Base-by-base conservation (phyloP, 2,329 filamentous ascomycete species). In the Davidsoniella eucalypti region DNA sequence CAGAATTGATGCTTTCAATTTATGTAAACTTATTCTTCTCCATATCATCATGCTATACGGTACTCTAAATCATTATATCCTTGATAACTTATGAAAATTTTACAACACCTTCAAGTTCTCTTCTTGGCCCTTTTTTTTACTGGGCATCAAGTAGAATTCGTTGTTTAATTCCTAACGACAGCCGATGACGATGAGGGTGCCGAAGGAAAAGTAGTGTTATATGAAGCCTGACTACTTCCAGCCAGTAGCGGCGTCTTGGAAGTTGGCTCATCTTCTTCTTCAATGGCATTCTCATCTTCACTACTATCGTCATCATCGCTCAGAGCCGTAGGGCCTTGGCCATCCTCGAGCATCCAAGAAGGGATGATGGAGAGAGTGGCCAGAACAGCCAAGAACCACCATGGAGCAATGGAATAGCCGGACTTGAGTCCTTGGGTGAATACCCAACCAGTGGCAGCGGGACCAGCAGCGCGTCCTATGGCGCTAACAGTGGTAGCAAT, bases 401-500 rank as follows among this genome's bases (percentile, higher is more conserved):
- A 95, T 0, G 88, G 82, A 0, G 84, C 68, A 47, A 93, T 76
- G 26, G 92, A 71, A 60, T 86, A 90, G 0, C 85, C 85, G 26
- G 72, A 67, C 58, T 83, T 76, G 1, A 87, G 78, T 1, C 90
- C 90, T 66, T 76, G 78, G 0, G 78, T 82, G 60, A 94, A 95
- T 0, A 80, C 69, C 1, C 71, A 66, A 0, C 90, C 90, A 0
- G 79, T 74, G 33, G 82, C 63, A 0, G 84, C 84, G 0, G 92
- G 90, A 0, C 92, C 92, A 0, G 74, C 59, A 0, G 87, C 88
- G 45, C 88, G 71, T 1, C 88, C 90, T 4, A 95, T 64, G 0
- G 85, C 87, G 55, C 80, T 82, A 33, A 88, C 78, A 51, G 82
- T 84, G 0, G 88, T 94, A 0, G 87, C 88, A 54, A 94, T 79